Percentiles rank a stretch among this genome's conserved stretches.
These are phyloP conservation scores for Elaphomyces granulatus DNA, from an alignment of 495 filamentous ascomycete genomes.

Conservation along the genomic window DNA sequence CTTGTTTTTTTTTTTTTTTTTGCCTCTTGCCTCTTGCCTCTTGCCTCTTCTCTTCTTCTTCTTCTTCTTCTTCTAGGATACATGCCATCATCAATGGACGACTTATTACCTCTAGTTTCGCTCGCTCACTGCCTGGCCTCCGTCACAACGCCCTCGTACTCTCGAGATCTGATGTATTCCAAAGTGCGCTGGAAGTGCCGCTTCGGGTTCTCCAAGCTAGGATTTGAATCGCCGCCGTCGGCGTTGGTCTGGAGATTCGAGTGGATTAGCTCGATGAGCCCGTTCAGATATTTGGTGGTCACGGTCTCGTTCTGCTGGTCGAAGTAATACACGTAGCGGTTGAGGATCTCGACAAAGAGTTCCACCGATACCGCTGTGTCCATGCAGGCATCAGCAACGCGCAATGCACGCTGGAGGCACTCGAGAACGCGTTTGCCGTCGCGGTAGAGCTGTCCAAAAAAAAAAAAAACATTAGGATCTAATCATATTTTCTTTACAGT, in stretches of 20 bases:
- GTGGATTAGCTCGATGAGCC: conserved; percentile 95
- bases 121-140: conserved; percentile 48
- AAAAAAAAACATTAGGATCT: conserved; percentile 15
- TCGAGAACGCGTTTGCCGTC: conserved; percentile 95
- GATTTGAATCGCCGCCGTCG: conserved; percentile 51
- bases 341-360: conserved; percentile 94
- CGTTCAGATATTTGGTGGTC: conserved; percentile 95
- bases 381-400: conserved; percentile 97
- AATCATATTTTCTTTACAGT: background rate
- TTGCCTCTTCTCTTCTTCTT: too few relatives aligned
- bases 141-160: conserved; percentile 82
- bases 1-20: too few relatives aligned
- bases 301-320: conserved; percentile 98
- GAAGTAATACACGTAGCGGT: conserved; percentile 98
- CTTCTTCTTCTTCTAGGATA: too few relatives aligned
- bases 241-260: conserved; percentile 79
- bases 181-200: conserved; percentile 89
- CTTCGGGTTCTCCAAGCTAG: conserved; percentile 68
- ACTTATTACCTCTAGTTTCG: too few relatives aligned
- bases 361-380: conserved; percentile 97
- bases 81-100: too few relatives aligned
- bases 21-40: too few relatives aligned
- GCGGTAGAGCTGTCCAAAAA: conserved; percentile 61
- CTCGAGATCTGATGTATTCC: conserved; percentile 78
- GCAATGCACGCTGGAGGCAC: conserved; percentile 86